Conservation (phyloP, 169 alveolate genomes). For the Cryptosporidium baileyi region DNA sequence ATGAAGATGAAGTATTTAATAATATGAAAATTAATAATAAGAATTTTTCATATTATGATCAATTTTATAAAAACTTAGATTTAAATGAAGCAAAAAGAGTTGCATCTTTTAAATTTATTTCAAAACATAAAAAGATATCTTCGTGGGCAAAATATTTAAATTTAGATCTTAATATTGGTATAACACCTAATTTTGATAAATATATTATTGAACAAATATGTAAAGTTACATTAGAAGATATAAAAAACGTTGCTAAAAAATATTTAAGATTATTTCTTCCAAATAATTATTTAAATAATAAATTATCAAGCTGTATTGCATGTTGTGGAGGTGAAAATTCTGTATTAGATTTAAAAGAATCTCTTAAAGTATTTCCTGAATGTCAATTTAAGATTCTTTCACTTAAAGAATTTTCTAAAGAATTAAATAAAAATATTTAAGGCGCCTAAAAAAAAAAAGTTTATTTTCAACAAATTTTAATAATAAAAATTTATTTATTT, state of each 20-base stretch:
- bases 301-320: neutral
- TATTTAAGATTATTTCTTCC: conserved; percentile 36
- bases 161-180: conserved; percentile 43
- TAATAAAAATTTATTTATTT: too few species aligned
- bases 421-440: neutral
- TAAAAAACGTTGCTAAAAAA: conserved; percentile 34
- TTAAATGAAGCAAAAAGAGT: conserved; percentile 46
- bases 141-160: conserved; percentile 49
- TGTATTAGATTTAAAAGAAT: neutral
- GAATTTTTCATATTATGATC: conserved; percentile 4
- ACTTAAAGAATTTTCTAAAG: conserved; percentile 7
- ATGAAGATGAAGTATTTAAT: conserved; percentile 1
- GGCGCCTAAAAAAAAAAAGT: too few species aligned
- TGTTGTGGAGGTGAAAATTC: conserved; percentile 25
- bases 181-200: conserved; percentile 32
- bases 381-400: conserved; percentile 1
- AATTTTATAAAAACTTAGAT: conserved; percentile 6
- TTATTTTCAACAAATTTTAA: too few species aligned
- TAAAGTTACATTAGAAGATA: conserved; percentile 44
- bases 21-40: neutral
- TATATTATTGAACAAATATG: conserved; percentile 14
- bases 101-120: conserved; percentile 15
- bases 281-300: neutral
- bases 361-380: neutral
- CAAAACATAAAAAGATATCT: conserved; percentile 23